A percentile compares a stretch with the other conserved stretches of the same genome.
Evolutionary conservation across 768 basidiomycete species (phyloP).

Genomic region (Exsudoporus frostii): DNA sequence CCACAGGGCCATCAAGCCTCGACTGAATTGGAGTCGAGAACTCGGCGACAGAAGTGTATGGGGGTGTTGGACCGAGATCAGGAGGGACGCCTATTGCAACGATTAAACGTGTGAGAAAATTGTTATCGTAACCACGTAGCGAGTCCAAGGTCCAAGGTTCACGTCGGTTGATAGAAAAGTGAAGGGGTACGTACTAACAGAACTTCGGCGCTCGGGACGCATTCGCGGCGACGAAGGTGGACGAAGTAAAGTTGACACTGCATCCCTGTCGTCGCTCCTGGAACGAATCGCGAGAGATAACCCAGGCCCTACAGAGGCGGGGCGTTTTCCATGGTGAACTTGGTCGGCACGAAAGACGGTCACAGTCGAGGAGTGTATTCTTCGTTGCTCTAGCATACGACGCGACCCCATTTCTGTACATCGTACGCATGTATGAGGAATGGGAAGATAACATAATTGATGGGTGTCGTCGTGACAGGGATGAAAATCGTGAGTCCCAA

Average conservation of each 20-base stretch:
- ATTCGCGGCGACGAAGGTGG: conserved; percentile 1
- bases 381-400: conserved; percentile 67
- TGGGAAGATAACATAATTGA: not conserved
- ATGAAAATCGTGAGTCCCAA: not conserved
- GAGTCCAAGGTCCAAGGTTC: not conserved
- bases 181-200: not conserved
- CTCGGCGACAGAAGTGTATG: conserved; percentile 13
- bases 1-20: not conserved
- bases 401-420: conserved; percentile 58
- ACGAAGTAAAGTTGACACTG: not conserved
- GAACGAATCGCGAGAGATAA: not conserved
- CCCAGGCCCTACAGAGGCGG: conserved; percentile 25
- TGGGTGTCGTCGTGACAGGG: not conserved
- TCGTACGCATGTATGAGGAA: not conserved
- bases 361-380: conserved; percentile 66
- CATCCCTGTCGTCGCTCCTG: not conserved
- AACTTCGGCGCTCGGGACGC: not conserved
- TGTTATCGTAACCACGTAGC: not conserved
- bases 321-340: conserved; percentile 27
- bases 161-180: not conserved
- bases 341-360: conserved; percentile 71
- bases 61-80: conserved; percentile 25
- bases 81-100: not conserved
- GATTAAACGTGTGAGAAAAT: not conserved
- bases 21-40: not conserved